Percentiles rank a stretch among this genome's conserved stretches.
Conservation (phyloP, 192 early-diverging fungal genomes). For the Coemansia biformis region DNA sequence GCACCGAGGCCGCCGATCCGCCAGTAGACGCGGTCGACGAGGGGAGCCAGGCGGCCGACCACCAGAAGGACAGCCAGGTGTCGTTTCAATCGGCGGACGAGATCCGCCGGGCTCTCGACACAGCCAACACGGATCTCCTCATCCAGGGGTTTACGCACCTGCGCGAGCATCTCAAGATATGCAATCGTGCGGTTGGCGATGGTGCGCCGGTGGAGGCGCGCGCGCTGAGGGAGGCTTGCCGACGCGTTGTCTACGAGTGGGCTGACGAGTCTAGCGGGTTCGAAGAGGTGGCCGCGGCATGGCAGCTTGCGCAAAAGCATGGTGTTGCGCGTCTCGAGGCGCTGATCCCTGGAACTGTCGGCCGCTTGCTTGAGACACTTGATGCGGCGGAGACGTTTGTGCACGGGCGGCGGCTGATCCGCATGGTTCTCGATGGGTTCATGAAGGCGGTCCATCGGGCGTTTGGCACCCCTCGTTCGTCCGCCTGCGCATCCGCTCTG, state of each 20-base stretch:
- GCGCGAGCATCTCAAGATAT: conserved; percentile 45
- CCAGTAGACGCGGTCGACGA: neutral
- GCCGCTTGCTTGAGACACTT: conserved; percentile 17
- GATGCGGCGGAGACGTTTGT: conserved; percentile 14
- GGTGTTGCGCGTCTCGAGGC: conserved; percentile 23
- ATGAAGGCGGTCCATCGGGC: conserved; percentile 29
- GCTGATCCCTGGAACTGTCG: conserved; percentile 19
- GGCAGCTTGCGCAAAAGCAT: conserved; percentile 23
- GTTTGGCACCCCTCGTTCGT: conserved; percentile 27
- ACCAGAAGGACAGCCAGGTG: conserved; percentile 26
- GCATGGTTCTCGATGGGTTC: conserved; percentile 25
- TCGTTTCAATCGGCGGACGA: conserved; percentile 34
- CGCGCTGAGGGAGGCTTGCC: conserved; percentile 20
- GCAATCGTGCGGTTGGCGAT: conserved; percentile 12
- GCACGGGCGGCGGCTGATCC: conserved; percentile 22
- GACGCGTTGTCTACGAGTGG: conserved; percentile 44
- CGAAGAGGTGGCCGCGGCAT: conserved; percentile 14
- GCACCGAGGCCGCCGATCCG: neutral
- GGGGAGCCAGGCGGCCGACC: neutral
- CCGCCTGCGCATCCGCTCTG: conserved; percentile 27
- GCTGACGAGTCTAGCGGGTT: conserved; percentile 25
- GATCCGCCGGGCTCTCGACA: conserved; percentile 22
- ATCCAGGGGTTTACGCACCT: conserved; percentile 47
- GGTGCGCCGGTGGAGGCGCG: conserved; percentile 4
- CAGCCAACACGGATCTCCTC: conserved; percentile 31